Conservation (phyloP, 345 rosid species). For the Populus euphratica region DNA sequence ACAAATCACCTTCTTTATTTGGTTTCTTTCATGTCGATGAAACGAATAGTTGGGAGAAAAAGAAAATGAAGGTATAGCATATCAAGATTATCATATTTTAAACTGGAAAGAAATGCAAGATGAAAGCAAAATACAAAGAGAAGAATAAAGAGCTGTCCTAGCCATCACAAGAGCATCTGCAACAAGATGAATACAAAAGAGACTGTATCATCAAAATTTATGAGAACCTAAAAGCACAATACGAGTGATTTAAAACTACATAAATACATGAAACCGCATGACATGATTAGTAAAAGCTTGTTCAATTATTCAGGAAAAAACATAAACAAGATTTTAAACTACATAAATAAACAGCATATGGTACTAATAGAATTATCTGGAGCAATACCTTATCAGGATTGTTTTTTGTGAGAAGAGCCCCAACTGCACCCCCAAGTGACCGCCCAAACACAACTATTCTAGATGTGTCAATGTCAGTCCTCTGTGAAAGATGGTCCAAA, state of each 20-base stretch:
- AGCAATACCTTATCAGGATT: constrained; percentile 79
- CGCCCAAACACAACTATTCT: constrained; percentile 93
- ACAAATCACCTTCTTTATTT: neutral
- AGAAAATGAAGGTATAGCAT: neutral
- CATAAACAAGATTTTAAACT: neutral
- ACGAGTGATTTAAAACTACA: neutral
- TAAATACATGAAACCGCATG: neutral
- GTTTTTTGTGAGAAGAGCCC: constrained; percentile 78
- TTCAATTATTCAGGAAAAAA: neutral
- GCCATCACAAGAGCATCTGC: neutral
- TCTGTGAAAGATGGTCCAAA: constrained; percentile 80
- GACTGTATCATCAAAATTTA: neutral
- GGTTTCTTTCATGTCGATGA: neutral
- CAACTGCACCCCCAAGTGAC: constrained; percentile 99
- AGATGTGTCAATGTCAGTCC: constrained; percentile 89
- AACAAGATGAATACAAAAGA: neutral
- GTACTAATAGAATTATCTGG: neutral
- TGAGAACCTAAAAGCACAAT: neutral
- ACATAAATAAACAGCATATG: neutral
- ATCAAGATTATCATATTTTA: neutral
- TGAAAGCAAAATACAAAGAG: neutral
- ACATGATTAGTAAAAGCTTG: neutral
- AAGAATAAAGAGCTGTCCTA: neutral
- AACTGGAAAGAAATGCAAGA: neutral
- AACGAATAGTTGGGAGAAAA: neutral